Conservation (phyloP, 2,329 filamentous ascomycete genomes). For the Penicillium sp. region DNA sequence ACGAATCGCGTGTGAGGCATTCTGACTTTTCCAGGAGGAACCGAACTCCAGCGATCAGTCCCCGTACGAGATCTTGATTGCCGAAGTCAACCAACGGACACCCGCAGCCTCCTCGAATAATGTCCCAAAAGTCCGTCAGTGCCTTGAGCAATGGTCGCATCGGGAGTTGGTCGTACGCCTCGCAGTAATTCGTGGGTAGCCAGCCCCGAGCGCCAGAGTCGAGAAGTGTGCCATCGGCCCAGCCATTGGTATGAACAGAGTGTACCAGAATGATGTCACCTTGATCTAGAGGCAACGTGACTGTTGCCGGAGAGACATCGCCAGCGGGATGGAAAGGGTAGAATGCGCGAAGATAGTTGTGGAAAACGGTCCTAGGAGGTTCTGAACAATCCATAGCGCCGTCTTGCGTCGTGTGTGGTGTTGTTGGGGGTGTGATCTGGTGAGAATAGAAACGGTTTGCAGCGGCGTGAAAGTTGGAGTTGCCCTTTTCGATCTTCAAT, state of each 20-base stretch:
- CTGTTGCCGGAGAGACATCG: slow-evolving; percentile 78
- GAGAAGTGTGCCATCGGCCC: slow-evolving; percentile 93
- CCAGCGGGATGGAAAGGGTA: slow-evolving; percentile 87
- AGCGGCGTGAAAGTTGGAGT: slow-evolving; percentile 29
- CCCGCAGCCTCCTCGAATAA: slow-evolving; percentile 76
- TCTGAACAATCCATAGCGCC: slow-evolving; percentile 53
- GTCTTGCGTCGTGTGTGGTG: slow-evolving; percentile 66
- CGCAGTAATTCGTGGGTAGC: slow-evolving; percentile 98
- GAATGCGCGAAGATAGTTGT: slow-evolving; percentile 93
- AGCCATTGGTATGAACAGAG: slow-evolving; percentile 96
- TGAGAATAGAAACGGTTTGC: slow-evolving; percentile 32
- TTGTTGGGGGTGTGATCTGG: slow-evolving; percentile 78
- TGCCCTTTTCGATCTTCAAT: slow-evolving; percentile 44
- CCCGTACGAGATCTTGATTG: slow-evolving; percentile 92
- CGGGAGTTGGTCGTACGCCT: slow-evolving; percentile 86
- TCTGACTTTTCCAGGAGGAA: slow-evolving; percentile 89
- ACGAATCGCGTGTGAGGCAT: slow-evolving; percentile 82
- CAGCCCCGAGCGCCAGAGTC: slow-evolving; percentile 86
- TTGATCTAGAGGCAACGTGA: slow-evolving; percentile 85
- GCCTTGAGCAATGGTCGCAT: slow-evolving; percentile 86
- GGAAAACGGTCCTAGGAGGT: slow-evolving; percentile 70
- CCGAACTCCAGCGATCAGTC: slow-evolving; percentile 89
- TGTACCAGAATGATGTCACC: slow-evolving; percentile 94
- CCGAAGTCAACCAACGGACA: slow-evolving; percentile 79
- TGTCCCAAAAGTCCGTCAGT: slow-evolving; percentile 89